Percentiles rank a stretch among this genome's conserved stretches.
Conservation (phyloP, 73 alveolate species). For the Stentor coeruleus region DNA sequence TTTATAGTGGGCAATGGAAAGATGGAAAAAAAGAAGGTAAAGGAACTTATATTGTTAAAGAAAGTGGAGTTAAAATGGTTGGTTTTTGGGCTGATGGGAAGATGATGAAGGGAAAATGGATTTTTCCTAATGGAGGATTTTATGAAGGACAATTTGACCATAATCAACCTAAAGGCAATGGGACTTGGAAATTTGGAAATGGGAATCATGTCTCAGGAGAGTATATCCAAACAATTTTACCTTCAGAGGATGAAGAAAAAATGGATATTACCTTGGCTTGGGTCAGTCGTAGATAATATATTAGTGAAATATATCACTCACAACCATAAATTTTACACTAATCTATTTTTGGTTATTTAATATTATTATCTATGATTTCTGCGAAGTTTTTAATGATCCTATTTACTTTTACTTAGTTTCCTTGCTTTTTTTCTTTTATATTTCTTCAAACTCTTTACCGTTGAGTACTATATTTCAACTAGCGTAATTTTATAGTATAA, state of each 20-base stretch:
- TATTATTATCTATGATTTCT: too few relatives aligned
- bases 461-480: too few relatives aligned
- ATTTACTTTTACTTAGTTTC: too few relatives aligned
- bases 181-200: slow-evolving; percentile 33
- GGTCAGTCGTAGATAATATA: slow-evolving; percentile 11
- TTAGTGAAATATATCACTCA: too few relatives aligned
- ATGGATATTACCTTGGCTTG: slow-evolving; percentile 3
- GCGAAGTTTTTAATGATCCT: too few relatives aligned
- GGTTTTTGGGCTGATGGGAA: slow-evolving; percentile 57
- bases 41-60: slow-evolving; percentile 76
- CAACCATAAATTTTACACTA: too few relatives aligned
- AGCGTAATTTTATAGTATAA: too few relatives aligned
- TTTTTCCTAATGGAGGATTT: slow-evolving; percentile 51
- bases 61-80: slow-evolving; percentile 62
- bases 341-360: too few relatives aligned
- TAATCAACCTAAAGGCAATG: slow-evolving; percentile 43
- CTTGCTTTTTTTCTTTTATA: too few relatives aligned
- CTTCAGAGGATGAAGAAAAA: slow-evolving; percentile 22
- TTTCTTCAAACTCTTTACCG: too few relatives aligned
- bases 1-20: slow-evolving; percentile 89
- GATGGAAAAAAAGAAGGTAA: slow-evolving; percentile 73
- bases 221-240: slow-evolving; percentile 21
- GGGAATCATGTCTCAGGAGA: slow-evolving; percentile 25
- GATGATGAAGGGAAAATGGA: slow-evolving; percentile 73
- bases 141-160: slow-evolving; percentile 44